These are phyloP conservation scores for Fusarium solani-melongenae DNA, from an alignment of 2,329 filamentous ascomycete genomes.

Conservation along the genomic window DNA sequence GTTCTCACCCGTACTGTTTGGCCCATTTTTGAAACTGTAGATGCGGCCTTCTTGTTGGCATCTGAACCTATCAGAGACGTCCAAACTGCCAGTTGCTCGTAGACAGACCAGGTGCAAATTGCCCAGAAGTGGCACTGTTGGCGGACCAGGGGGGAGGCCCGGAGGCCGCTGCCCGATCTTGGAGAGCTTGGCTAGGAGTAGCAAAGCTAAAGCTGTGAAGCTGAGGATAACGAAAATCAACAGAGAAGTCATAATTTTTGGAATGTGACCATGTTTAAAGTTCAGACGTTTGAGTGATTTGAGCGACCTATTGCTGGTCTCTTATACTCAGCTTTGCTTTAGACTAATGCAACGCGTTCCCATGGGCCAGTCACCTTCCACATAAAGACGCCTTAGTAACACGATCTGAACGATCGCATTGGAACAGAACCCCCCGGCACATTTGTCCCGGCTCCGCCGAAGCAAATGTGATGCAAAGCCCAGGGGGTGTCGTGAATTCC, in stretches of 20 bases:
- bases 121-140: neutral
- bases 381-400: neutral
- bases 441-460: neutral
- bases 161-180: neutral
- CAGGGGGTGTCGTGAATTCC: neutral
- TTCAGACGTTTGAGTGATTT: neutral
- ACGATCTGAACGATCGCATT: neutral
- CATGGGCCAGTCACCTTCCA: neutral
- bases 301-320: neutral
- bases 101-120: neutral
- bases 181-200: neutral
- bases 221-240: neutral
- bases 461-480: neutral
- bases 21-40: neutral
- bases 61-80: neutral
- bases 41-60: neutral
- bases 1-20: neutral
- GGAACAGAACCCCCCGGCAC: neutral
- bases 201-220: neutral
- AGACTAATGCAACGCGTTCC: neutral
- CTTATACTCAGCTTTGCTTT: neutral
- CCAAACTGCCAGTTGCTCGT: neutral
- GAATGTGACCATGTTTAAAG: neutral
- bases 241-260: neutral
- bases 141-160: neutral